Base-by-base conservation (phyloP, 2,329 filamentous ascomycete genomes). In the Annulohypoxylon truncatum region DNA sequence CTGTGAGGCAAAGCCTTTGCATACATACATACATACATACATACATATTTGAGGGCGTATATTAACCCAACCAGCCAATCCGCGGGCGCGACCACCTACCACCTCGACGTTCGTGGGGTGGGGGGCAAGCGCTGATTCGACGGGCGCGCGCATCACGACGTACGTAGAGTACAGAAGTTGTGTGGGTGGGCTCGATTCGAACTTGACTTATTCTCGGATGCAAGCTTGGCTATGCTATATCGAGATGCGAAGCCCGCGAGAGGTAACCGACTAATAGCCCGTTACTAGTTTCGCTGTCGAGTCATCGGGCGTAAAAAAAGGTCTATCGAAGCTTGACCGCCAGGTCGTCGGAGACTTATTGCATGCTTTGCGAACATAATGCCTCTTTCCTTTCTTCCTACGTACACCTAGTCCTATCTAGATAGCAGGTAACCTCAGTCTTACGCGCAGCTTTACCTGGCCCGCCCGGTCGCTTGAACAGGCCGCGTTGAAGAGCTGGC, bases 31-130 rank as follows among this genome's bases (percentile, higher is more conserved):
- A 31, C 29, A 31, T 31, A 8, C 13, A 10, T n/a, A 29, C 35
- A 10, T 20, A 47, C 26, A 15, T 33, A 40, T 8, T 18, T 31
- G 18, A 48, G 29, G 22, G 18, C 40, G 13, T 58, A 67, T 67
- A 59, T 60, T 57, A 57, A 61, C 29, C 56, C 29, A 52, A 40
- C 50, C 40, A 13, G 35, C 66, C 61, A 68, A 57, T 68, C 65
- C 62, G 40, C 24, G 33, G 44, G 18, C 15, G 58, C 54, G 38
- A 56, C 40, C n/a, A 29, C 53, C 48, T 51, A 33, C 48, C 50
- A 46, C 62, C 54, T 51, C 47, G 31, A 55, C 28, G 29, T 48
- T 51, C 18, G 44, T 29, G 38, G 31, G 35, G 59, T 53, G 66
- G 61, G 57, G 50, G 18, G 33, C 48, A 35, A 33, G 31, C 18